Evolutionary conservation across 2,329 filamentous ascomycete genomes (phyloP), one percentile per base, ranked within the genome.

Genomic region (Colletotrichum sp.): DNA sequence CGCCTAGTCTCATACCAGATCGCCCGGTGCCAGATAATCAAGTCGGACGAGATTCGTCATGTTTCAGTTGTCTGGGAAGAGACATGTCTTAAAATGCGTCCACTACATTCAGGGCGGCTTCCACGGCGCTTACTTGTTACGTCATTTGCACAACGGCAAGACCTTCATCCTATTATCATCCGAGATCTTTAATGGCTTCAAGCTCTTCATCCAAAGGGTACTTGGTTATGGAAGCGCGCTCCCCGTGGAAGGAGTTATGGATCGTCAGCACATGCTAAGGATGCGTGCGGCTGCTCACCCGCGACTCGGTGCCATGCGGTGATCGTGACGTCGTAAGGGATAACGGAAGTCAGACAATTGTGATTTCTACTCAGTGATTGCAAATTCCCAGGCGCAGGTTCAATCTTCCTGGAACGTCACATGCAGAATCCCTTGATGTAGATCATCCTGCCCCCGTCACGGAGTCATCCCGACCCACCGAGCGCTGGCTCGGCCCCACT

Each of bases 41-140:
- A 7, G 0, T 52, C 12, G 12, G 43, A 52, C n/a, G 10, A 52
- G 6, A 22, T 52, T 52, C n/a, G 43, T 13, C 12, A 52, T 52
- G 43, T 52, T 13, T 52, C 43, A 22, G n/a, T 52, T 22, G n/a
- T 10, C 8, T n/a, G 3, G n/a, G n/a, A 22, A 52, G 10, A 22
- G 43, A 52, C 43, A 22, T 52, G 43, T 52, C 43, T 52, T 6
- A 52, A 0, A 52, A 10, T 8, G 0, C 43, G 43, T 25, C n/a
- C 0, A 52, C n/a, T 22, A 22, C 43, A 22, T 52, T 5, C 43
- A 25, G 0, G 6, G 0, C 43, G n/a, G n/a, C n/a, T 52, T 2
- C 43, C n/a, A 3, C 13, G 30, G 8, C 12, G 12, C 12, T 13
- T 34, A 8, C 8, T 52, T 22, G 6, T 25, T 22, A n/a, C 43